A percentile compares a stretch with the other conserved stretches of the same genome.
phyloP scores from a whole-genome alignment of 208 protist genomes.

The Crithidia mellificae region DNA sequence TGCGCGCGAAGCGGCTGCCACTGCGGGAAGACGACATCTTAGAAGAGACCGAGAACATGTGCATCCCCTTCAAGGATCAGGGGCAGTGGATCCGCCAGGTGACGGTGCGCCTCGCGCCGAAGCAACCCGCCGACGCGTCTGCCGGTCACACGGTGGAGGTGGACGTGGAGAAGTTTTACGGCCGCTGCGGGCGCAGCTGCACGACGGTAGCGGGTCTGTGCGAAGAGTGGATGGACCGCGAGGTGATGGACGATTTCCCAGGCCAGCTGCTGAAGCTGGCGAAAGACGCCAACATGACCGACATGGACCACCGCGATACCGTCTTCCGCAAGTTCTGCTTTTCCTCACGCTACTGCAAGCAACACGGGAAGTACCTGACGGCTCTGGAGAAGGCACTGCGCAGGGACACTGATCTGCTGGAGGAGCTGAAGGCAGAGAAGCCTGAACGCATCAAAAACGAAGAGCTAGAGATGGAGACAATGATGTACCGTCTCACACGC shows the following conservation, averaged over 20 bases:
- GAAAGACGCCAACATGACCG: conserved; percentile 11
- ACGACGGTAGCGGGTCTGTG: conserved; percentile 57
- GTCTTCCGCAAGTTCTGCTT: conserved; percentile 18
- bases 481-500: conserved; percentile 64
- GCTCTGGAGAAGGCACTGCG: conserved; percentile 20
- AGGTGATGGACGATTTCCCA: conserved; percentile 40
- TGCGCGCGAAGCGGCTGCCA: conserved; percentile 32
- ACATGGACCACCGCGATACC: conserved; percentile 4
- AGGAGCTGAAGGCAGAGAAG: conserved; percentile 18
- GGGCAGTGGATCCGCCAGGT: conserved; percentile 77
- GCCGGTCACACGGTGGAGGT: conserved; percentile 19
- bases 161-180: conserved; percentile 34
- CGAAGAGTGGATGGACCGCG: conserved; percentile 50
- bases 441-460: conserved; percentile 45
- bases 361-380: conserved; percentile 5
- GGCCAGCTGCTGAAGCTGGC: conserved; percentile 27
- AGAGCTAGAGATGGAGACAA: conserved; percentile 69
- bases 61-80: conserved; percentile 58
- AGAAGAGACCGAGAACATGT: conserved; percentile 64
- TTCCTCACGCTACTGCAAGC: conserved; percentile 19
- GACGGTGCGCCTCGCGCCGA: conserved; percentile 25
- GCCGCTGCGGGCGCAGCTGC: conserved; percentile 71
- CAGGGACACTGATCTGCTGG: background rate
- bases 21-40: conserved; percentile 75
- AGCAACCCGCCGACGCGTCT: conserved; percentile 14